These are phyloP conservation scores for Pseudoturritis turrita DNA, from an alignment of 345 rosid genomes.

Conservation along the genomic window DNA sequence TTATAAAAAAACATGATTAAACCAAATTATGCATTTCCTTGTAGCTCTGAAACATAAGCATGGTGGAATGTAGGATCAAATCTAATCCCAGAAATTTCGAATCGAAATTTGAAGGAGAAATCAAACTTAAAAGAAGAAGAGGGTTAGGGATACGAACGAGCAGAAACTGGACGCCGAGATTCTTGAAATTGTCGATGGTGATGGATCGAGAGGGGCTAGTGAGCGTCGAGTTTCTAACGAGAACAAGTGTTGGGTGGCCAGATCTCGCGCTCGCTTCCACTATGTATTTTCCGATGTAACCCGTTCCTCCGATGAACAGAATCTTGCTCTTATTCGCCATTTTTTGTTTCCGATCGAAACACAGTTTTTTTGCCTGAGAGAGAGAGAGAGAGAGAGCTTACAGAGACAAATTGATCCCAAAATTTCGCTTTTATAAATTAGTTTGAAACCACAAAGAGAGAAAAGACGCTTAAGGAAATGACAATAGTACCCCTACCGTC, in stretches of 20 bases:
- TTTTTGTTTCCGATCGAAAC: neutral
- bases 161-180: constrained; percentile 30
- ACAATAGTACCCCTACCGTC: neutral
- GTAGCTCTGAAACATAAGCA: no score
- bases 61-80: no score
- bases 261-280: constrained; percentile 37
- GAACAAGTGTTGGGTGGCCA: constrained; percentile 27
- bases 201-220: constrained; percentile 19
- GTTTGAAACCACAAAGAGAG: neutral
- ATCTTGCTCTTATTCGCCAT: constrained; percentile 36
- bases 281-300: constrained; percentile 31
- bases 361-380: neutral
- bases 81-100: no score
- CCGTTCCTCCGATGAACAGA: constrained; percentile 36
- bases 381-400: neutral
- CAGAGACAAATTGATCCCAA: neutral
- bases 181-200: constrained; percentile 30
- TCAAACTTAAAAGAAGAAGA: no score
- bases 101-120: no score
- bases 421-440: no score
- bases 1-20: neutral
- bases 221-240: constrained; percentile 31
- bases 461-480: neutral
- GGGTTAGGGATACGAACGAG: constrained; percentile 18
- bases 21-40: no score